Base-by-base conservation (phyloP, 331 rosid species). In the Malus hybrid region DNA sequence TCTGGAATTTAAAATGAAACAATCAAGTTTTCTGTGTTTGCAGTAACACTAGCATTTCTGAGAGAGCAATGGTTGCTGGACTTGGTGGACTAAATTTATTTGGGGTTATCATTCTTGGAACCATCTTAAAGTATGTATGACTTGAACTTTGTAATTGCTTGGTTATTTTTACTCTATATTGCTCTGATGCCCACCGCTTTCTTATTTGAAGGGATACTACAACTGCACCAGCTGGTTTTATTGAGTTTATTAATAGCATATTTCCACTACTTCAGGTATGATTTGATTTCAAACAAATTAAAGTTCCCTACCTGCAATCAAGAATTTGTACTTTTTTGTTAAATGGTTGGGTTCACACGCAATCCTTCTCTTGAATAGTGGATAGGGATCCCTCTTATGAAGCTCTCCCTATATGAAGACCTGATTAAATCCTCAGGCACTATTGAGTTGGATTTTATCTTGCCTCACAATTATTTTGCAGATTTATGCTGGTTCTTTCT, bases 401-500 rank as follows among this genome's bases (percentile, higher is more conserved):
- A 48, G 19, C 55, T 48, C 19, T 48, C 3, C 19, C 55, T 14
- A 48, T 48, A 15, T 16, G 18, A 48, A 48, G 19, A 55, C 68
- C 56, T 70, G 65, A 61, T 71, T 42, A 62, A 68, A 73, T 78
- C 68, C 50, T 46, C 48, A 18, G 68, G 63, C 66, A 12, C 52
- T 74, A 70, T 71, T 71, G 52, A 18, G 42, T 52, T 46, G 72
- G 71, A 55, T 13, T 63, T 63, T 33, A 62, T 70, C 14, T 69
- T 75, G 83, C 30, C 65, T 33, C 46, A 66, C 70, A 62, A 71
- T 84, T 52, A 69, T 80, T 9, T 36, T 83, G 85, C 91, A 95
- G 99, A 83, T 95, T 66, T 95, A 95, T 83, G 99, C 99, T 56
- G 98, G 96, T 83, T 95, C 99, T n/a, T 92, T 95, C 90, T 95